Conservation (phyloP, 352 stramenopile genomes). For the Globisporangium parvum region DNA sequence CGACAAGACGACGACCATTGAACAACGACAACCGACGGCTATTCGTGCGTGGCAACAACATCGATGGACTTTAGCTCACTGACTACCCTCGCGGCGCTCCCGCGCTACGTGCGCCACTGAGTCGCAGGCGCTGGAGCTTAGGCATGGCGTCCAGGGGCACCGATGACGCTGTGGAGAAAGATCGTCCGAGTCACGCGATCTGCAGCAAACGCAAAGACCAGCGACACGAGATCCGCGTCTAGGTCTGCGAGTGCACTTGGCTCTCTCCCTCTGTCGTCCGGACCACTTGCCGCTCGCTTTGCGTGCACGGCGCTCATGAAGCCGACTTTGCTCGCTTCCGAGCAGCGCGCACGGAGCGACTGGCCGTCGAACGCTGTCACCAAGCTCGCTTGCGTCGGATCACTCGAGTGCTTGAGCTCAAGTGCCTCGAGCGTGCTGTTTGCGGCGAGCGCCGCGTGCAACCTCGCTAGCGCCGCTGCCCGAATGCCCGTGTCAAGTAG, state of each 20-base stretch:
- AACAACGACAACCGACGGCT: too few species aligned
- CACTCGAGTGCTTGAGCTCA: neutral
- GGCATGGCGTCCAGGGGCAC: constrained; percentile 4
- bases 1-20: too few species aligned
- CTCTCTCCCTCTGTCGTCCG: neutral
- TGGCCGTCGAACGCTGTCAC: neutral
- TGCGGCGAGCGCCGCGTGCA: neutral
- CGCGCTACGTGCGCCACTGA: too few species aligned
- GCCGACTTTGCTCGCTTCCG: neutral
- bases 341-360: neutral
- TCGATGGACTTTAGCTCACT: too few species aligned
- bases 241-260: neutral
- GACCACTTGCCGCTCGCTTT: neutral
- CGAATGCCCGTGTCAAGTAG: constrained; percentile 2
- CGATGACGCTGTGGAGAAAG: constrained; percentile 1
- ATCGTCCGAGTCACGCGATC: neutral
- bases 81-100: too few species aligned
- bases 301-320: neutral
- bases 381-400: neutral
- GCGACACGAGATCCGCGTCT: neutral
- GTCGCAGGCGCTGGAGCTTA: neutral
- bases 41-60: too few species aligned
- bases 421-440: neutral
- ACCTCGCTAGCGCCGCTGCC: neutral
- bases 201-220: constrained; percentile 4